Conservation (phyloP, 2,329 filamentous ascomycete genomes). For the Colletotrichum lupini region DNA sequence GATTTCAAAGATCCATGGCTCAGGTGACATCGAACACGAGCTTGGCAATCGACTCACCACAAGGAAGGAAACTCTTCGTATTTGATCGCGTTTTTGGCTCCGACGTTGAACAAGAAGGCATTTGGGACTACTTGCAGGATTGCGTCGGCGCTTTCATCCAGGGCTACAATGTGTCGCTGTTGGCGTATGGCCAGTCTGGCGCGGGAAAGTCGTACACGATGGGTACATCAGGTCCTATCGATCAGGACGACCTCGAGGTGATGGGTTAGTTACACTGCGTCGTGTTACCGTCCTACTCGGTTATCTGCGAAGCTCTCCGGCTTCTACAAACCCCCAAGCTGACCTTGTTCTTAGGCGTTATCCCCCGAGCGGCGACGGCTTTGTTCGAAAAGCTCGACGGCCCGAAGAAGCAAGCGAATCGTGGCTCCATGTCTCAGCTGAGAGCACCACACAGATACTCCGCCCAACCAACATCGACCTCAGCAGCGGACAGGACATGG, state of each 20-base stretch:
- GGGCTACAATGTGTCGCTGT: conserved; percentile 97
- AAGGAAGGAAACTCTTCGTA: conserved; percentile 94
- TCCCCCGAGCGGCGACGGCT: conserved; percentile 86
- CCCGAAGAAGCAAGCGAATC: conserved; percentile 59
- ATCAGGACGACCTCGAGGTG: conserved; percentile 75
- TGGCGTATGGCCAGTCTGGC: conserved; percentile 97
- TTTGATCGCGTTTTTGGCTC: conserved; percentile 95
- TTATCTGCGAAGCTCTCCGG: neutral
- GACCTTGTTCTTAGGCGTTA: conserved; percentile 75
- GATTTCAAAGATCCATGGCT: conserved; percentile 93
- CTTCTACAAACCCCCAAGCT: neutral
- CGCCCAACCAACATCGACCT: conserved; percentile 56
- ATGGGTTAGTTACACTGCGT: conserved; percentile 74
- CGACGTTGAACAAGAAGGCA: conserved; percentile 84
- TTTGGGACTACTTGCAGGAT: conserved; percentile 95
- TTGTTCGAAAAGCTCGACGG: conserved; percentile 90
- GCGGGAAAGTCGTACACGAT: conserved; percentile 99
- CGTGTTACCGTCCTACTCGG: neutral
- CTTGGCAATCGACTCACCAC: conserved; percentile 88
- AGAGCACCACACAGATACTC: conserved; percentile 85
- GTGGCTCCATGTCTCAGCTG: conserved; percentile 80
- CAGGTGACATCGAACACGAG: conserved; percentile 89
- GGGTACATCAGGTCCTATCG: conserved; percentile 89
- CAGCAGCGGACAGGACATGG: conserved; percentile 79
- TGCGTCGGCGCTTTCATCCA: conserved; percentile 91